phyloP scores from a whole-genome alignment of 208 protist genomes.

The Crithidia bombi region DNA sequence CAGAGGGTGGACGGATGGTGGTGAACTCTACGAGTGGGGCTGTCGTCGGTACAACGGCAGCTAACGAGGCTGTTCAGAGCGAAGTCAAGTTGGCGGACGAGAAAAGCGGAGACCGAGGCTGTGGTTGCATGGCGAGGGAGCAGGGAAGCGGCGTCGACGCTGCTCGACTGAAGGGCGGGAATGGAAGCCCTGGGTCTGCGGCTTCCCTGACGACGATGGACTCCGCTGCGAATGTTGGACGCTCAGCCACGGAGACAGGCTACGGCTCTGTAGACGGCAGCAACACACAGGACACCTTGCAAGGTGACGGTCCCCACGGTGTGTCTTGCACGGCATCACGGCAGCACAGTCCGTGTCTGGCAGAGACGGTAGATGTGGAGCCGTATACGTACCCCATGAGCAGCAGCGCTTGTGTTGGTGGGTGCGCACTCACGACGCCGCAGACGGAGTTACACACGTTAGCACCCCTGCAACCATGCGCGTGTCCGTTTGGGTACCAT shows the following conservation, averaged over 20 bases:
- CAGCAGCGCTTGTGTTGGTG: too few relatives aligned
- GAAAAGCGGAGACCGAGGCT: neutral
- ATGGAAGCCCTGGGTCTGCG: too few relatives aligned
- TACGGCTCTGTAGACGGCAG: too few relatives aligned
- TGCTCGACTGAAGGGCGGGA: too few relatives aligned
- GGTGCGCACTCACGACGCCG: neutral
- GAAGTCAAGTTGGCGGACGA: too few relatives aligned
- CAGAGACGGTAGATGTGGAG: constrained; percentile 14
- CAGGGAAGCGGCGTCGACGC: too few relatives aligned
- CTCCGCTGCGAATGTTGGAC: too few relatives aligned
- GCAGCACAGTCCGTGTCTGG: neutral
- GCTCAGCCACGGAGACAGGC: too few relatives aligned
- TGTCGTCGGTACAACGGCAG: neutral
- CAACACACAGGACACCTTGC: neutral
- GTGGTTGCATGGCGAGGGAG: too few relatives aligned
- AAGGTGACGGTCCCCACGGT: neutral
- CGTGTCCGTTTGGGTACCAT: constrained; percentile 57
- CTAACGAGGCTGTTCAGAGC: too few relatives aligned
- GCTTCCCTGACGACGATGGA: too few relatives aligned
- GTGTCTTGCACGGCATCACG: neutral
- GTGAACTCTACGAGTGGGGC: constrained; percentile 7
- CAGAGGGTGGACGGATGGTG: neutral
- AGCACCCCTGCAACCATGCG: constrained; percentile 7
- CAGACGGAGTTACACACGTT: neutral
- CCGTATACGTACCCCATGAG: constrained; percentile 8